Evolutionary conservation across 176 grass and related monocot genomes (phyloP).

Genomic region (Pontederia crassipes): DNA sequence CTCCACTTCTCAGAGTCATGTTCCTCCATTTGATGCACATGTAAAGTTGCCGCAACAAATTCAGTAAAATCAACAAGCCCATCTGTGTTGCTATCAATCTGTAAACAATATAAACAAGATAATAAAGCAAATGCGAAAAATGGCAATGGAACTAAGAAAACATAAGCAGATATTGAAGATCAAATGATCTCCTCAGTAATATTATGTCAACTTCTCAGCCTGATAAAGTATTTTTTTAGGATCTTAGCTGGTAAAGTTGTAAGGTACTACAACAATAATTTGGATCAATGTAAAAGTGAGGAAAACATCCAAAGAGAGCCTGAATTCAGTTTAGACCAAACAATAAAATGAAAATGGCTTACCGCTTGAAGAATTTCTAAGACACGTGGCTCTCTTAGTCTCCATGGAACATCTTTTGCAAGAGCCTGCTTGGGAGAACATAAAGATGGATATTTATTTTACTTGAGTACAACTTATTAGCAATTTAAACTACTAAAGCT

Average conservation of each 20-base stretch:
- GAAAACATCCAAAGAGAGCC: too few species aligned
- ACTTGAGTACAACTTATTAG: neutral
- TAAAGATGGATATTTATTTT: neutral
- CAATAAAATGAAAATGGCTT: conserved; percentile 7
- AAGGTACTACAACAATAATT: too few species aligned
- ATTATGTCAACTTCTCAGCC: too few species aligned
- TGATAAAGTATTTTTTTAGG: too few species aligned
- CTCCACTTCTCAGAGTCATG: conserved; percentile 78
- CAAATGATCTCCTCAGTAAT: neutral
- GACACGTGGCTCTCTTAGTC: conserved; percentile 74
- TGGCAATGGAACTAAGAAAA: neutral
- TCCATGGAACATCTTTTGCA: conserved; percentile 96
- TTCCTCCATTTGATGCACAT: conserved; percentile 98
- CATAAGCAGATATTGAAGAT: neutral
- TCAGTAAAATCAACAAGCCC: conserved; percentile 94
- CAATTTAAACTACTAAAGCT: neutral
- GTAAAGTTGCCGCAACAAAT: conserved; percentile 90
- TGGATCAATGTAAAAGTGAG: too few species aligned
- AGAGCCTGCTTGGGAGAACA: conserved; percentile 47
- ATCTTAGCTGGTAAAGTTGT: too few species aligned
- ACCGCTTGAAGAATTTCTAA: conserved; percentile 92
- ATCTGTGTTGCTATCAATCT: conserved; percentile 96
- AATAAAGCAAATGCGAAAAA: neutral
- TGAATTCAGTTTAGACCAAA: neutral
- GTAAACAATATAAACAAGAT: conserved; percentile 10